Conservation (phyloP, 2,329 filamentous ascomycete species). For the Colletotrichum filicis region DNA sequence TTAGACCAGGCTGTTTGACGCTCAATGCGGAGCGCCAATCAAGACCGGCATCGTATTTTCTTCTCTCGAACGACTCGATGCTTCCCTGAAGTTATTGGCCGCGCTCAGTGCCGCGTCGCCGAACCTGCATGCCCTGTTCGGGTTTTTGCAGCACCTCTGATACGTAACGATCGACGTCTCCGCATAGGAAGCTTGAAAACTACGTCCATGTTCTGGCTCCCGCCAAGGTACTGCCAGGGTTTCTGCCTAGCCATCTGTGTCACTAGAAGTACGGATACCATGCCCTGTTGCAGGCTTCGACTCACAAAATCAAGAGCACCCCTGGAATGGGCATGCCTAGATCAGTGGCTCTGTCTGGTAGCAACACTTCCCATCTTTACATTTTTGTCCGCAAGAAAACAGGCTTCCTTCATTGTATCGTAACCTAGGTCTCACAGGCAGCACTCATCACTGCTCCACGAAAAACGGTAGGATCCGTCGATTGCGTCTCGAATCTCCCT, state of each 20-base stretch:
- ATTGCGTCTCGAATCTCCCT: neutral
- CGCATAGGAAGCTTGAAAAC: neutral
- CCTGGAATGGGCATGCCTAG: neutral
- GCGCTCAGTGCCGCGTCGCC: conserved; percentile 1
- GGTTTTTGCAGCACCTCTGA: neutral
- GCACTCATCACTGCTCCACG: neutral
- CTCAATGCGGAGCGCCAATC: neutral
- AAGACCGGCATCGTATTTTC: neutral
- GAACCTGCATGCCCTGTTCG: neutral
- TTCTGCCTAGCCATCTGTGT: neutral
- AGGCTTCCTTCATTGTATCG: neutral
- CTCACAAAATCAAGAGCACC: neutral
- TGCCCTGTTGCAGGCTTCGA: neutral
- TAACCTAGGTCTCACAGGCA: neutral
- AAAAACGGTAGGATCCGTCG: conserved; percentile 10
- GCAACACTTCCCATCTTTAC: too few species aligned
- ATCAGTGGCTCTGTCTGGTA: neutral
- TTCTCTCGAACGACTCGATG: neutral
- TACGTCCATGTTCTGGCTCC: neutral
- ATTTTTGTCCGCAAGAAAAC: too few species aligned
- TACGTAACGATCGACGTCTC: neutral
- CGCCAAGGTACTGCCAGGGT: neutral
- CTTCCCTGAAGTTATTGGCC: neutral
- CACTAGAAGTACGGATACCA: neutral
- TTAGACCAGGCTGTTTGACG: neutral